Percentiles rank a stretch among this genome's conserved stretches.
These are phyloP conservation scores for Aspergillus aculeatus DNA, from an alignment of 2,329 filamentous ascomycete species.

Conservation along the genomic window DNA sequence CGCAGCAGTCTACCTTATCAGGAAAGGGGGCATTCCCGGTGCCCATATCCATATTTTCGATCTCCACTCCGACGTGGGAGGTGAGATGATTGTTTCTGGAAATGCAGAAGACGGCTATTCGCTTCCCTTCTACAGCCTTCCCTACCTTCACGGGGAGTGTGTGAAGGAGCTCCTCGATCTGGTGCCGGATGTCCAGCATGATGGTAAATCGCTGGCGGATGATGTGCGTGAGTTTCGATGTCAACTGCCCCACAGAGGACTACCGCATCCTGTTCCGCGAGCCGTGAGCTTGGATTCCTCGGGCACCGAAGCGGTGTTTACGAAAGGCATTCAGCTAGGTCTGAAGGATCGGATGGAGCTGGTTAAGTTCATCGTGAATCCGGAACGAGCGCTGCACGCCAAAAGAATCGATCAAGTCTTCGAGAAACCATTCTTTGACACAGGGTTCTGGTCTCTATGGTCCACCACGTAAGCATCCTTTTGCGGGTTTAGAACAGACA, in stretches of 20 bases:
- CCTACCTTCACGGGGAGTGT: constrained; percentile 35
- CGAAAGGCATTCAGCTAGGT: constrained; percentile 10
- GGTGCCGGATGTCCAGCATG: constrained; percentile 19
- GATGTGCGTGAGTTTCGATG: neutral
- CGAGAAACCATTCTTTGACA: constrained; percentile 19
- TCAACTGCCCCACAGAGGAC: constrained; percentile 12
- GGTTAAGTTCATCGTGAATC: constrained; percentile 18
- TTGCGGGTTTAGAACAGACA: too few relatives aligned
- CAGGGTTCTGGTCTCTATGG: constrained; percentile 26
- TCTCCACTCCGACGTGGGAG: constrained; percentile 28
- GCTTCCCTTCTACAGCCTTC: constrained; percentile 33
- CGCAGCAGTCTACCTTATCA: constrained; percentile 36
- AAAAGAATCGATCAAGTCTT: constrained; percentile 32
- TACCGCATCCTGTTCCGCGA: neutral
- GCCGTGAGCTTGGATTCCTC: neutral
- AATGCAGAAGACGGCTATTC: constrained; percentile 33
- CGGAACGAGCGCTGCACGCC: constrained; percentile 23
- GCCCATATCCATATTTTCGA: constrained; percentile 38
- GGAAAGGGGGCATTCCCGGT: constrained; percentile 33
- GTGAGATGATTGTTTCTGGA: constrained; percentile 29
- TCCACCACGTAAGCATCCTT: constrained; percentile 19
- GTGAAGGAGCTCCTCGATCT: constrained; percentile 33
- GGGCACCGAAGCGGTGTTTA: constrained; percentile 7
- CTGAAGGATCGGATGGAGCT: constrained; percentile 17
- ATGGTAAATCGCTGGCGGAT: constrained; percentile 2